phyloP scores from a whole-genome alignment of 148 eudicot species.

The Vaccinium darrowii region DNA sequence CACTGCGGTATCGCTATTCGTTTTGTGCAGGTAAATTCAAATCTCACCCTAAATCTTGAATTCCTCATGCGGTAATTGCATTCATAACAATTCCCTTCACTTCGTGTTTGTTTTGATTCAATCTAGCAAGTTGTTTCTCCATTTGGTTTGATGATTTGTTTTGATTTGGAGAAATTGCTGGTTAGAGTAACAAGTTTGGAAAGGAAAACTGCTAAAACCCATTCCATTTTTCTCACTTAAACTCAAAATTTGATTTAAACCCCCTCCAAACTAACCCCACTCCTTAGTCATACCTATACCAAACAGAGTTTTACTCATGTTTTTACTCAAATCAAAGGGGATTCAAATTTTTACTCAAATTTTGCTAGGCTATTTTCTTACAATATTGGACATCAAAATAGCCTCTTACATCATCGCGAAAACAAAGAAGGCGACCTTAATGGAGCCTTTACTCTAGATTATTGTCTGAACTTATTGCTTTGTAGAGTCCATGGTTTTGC shows the following conservation, averaged over 20 bases:
- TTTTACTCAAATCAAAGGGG: too few species aligned
- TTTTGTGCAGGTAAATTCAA: neutral
- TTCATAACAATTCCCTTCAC: neutral
- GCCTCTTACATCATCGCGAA: too few species aligned
- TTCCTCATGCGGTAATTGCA: too few species aligned
- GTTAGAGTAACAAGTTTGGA: neutral
- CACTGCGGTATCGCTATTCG: neutral
- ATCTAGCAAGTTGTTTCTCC: neutral
- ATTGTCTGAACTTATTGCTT: neutral
- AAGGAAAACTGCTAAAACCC: neutral
- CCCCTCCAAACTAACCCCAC: too few species aligned
- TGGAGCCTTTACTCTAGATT: neutral
- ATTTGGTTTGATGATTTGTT: neutral
- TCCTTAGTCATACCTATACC: too few species aligned
- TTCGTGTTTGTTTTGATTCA: neutral
- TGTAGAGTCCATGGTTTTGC: neutral
- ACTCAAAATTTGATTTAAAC: too few species aligned
- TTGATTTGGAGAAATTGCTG: neutral
- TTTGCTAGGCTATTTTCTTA: too few species aligned
- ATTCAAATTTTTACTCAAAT: too few species aligned
- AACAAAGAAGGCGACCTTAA: neutral
- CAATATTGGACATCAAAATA: too few species aligned
- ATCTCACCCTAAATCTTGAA: neutral
- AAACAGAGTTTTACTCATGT: too few species aligned
- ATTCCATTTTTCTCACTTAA: too few species aligned